A percentile compares a stretch with the other conserved stretches of the same genome.
phyloP scores from a whole-genome alignment of 768 basidiomycete genomes.

The Auriculariales sp. region DNA sequence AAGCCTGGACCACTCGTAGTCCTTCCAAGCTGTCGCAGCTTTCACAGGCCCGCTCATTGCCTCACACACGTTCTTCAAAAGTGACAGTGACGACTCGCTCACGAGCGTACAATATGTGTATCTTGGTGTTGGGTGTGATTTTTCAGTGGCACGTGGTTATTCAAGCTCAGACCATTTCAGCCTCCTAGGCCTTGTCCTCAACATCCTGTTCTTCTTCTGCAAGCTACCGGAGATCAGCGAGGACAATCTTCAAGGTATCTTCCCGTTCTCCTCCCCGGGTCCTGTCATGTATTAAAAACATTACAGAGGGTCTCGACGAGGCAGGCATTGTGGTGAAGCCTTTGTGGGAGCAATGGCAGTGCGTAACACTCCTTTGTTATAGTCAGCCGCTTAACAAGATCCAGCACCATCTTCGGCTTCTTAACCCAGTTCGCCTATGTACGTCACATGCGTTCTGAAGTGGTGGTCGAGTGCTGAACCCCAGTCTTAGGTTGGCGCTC shows the following conservation, averaged over 20 bases:
- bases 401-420: background rate
- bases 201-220: constrained; percentile 17
- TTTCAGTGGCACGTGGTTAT: too few species aligned
- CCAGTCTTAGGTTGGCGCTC: constrained; percentile 6
- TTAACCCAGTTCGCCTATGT: background rate
- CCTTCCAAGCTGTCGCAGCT: constrained; percentile 22
- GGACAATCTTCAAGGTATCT: constrained; percentile 5
- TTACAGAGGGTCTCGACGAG: background rate
- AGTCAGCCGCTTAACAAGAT: background rate
- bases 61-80: constrained; percentile 21
- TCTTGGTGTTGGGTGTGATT: constrained; percentile 20
- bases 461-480: too few species aligned
- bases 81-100: constrained; percentile 14
- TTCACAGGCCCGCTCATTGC: constrained; percentile 23
- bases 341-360: constrained; percentile 18
- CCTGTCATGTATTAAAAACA: background rate
- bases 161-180: too few species aligned
- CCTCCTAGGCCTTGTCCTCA: constrained; percentile 15
- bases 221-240: constrained; percentile 21
- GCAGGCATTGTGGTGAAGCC: constrained; percentile 8
- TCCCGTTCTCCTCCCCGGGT: too few species aligned
- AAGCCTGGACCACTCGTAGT: background rate
- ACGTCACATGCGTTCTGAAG: too few species aligned
- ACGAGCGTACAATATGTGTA: constrained; percentile 17
- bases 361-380: constrained; percentile 5